These are phyloP conservation scores for Barnettozyma siamensis DNA, from an alignment of 805 yeast genomes.

Conservation along the genomic window DNA sequence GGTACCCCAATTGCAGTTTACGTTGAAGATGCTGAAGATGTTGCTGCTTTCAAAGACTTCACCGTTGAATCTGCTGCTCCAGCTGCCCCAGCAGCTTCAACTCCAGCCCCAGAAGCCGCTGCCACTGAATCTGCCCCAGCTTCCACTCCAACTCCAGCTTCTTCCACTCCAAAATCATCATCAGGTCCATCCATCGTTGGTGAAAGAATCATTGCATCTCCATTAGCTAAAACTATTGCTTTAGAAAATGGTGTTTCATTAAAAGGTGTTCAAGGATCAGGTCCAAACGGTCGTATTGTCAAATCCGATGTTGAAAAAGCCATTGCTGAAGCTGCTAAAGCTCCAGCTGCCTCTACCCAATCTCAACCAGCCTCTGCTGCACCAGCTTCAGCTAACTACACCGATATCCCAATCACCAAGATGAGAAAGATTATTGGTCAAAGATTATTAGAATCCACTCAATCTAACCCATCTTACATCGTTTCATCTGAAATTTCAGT, in stretches of 20 bases:
- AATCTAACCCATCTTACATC: conserved; percentile 84
- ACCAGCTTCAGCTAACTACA: conserved; percentile 52
- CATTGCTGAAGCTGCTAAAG: conserved; percentile 39
- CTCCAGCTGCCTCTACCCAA: conserved; percentile 40
- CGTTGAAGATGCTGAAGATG: conserved; percentile 82
- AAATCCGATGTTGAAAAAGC: conserved; percentile 83
- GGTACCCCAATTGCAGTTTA: conserved; percentile 96
- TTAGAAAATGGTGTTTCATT: conserved; percentile 86
- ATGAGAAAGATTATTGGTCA: conserved; percentile 94
- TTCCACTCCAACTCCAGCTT: conserved; percentile 26
- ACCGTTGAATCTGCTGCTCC: conserved; percentile 65
- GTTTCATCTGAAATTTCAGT: conserved; percentile 86
- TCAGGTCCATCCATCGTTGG: conserved; percentile 26
- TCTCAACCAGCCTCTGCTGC: conserved; percentile 40
- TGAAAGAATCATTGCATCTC: conserved; percentile 75
- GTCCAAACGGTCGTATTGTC: conserved; percentile 92
- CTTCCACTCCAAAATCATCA: conserved; percentile 26
- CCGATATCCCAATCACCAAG: conserved; percentile 78
- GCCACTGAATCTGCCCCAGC: conserved; percentile 22
- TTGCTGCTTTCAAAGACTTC: conserved; percentile 82
- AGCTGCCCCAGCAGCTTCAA: conserved; percentile 16
- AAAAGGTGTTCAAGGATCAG: conserved; percentile 82
- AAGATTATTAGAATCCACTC: conserved; percentile 83
- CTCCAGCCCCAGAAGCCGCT: conserved; percentile 17
- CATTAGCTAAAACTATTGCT: conserved; percentile 89